Evolutionary conservation across 1,284 basidiomycete genomes (phyloP), one percentile per base, ranked within the genome.

Genomic region (Pholiota adiposa): DNA sequence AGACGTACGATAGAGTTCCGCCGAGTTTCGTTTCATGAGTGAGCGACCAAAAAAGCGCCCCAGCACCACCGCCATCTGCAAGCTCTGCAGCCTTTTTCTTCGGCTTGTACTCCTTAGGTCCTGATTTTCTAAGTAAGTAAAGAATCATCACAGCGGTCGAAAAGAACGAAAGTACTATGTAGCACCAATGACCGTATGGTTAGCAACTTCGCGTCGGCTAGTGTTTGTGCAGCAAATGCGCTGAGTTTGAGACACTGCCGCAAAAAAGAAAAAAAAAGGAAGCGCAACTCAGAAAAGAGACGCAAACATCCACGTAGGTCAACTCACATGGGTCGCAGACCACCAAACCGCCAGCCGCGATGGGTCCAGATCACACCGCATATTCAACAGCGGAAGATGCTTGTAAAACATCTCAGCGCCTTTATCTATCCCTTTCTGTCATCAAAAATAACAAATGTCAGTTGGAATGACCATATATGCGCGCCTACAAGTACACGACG

Each of bases 371-470:
- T 87, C 83, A 63, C 86, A 89, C 63, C 84, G 73, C 86, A 89
- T 88, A 64, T 85, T 85, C 16, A 83, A 69, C 48, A 88, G 67
- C 0, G 87, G 86, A 19, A 89, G 70, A 69, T 88, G 85, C n/a
- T 73, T 72, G 69, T 88, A 86, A 68, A 88, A 86, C 43, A 81
- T 83, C 19, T 83, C 78, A 0, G 82, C 82, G 4, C 85, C 86
- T 27, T 70, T 70, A 25, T 67, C 61, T 0, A 83, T 77, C 1
- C 85, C 86, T 48, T 85, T 72, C 80, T 85, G 56, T n/a, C 8
- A 55, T 58, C 7, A 21, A n/a, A 7, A 34, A 52, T 3, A 38
- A n/a, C 5, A n/a, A n/a, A n/a, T n/a, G n/a, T n/a, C n/a, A n/a
- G n/a, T n/a, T n/a, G n/a, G n/a, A n/a, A n/a, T n/a, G n/a, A n/a